A percentile compares a stretch with the other conserved stretches of the same genome.
phyloP scores from a whole-genome alignment of 1,139 yeast genomes.

The Magnusiomyces fungicola region DNA sequence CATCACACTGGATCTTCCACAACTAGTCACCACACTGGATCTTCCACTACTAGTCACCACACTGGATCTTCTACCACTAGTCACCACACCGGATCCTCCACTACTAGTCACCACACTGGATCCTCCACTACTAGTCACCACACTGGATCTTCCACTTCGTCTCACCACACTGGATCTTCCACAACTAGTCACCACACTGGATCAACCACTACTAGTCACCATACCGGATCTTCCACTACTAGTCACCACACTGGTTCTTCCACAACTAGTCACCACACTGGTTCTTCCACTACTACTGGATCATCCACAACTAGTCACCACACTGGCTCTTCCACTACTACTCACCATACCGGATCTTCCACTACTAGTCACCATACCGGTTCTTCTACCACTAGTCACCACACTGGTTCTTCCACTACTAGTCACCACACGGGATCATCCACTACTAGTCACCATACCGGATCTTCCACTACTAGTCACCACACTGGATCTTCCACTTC shows the following conservation, averaged over 20 bases:
- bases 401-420: not conserved
- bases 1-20: not conserved
- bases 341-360: no score
- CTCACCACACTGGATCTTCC: not conserved
- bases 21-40: not conserved
- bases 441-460: constrained; percentile 2
- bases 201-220: not conserved
- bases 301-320: no score
- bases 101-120: not conserved
- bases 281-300: no score
- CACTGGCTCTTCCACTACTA: not conserved
- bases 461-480: not conserved
- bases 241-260: not conserved
- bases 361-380: no score
- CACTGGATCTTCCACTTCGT: not conserved
- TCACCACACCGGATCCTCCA: not conserved
- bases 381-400: not conserved
- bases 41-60: not conserved
- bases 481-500: not conserved
- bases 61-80: not conserved
- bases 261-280: not conserved
- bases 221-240: not conserved
- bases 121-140: not conserved
- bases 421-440: no score
- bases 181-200: not conserved